A percentile compares a stretch with the other conserved stretches of the same genome.
Evolutionary conservation across 2,329 filamentous ascomycete species (phyloP).

Genomic region (Fonsecaea multimorphosa): DNA sequence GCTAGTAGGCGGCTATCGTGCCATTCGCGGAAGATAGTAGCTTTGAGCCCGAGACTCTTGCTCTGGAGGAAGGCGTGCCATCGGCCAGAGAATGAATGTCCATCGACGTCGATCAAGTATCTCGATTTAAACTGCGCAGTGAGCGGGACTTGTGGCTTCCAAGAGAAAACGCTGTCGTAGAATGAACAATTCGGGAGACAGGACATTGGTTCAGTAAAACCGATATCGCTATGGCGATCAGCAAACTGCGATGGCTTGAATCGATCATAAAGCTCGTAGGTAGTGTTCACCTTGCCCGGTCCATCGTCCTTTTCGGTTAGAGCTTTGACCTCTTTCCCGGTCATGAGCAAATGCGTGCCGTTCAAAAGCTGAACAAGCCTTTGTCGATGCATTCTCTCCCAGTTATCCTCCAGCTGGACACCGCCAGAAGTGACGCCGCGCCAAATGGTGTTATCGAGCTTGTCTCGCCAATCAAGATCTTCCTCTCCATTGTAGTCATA

Average conservation of each 20-base stretch:
- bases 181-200: constrained; percentile 49
- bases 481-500: constrained; percentile 64
- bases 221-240: constrained; percentile 46
- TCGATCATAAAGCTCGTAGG: constrained; percentile 40
- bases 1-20: constrained; percentile 59
- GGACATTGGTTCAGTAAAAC: constrained; percentile 47
- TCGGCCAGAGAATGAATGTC: constrained; percentile 50
- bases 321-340: constrained; percentile 41
- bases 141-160: constrained; percentile 42
- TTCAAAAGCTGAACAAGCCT: constrained; percentile 48
- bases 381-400: constrained; percentile 49
- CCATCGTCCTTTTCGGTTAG: constrained; percentile 40
- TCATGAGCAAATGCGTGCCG: constrained; percentile 42
- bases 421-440: constrained; percentile 70
- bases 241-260: constrained; percentile 45
- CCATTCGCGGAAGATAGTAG: constrained; percentile 62
- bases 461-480: constrained; percentile 65
- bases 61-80: constrained; percentile 54
- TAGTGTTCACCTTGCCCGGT: constrained; percentile 30
- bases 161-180: constrained; percentile 44
- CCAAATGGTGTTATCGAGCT: constrained; percentile 65
- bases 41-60: constrained; percentile 58
- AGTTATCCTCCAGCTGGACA: constrained; percentile 54
- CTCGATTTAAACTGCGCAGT: constrained; percentile 47
- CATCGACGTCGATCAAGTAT: constrained; percentile 49